These are phyloP conservation scores for Phytophthora colocasiae DNA, from an alignment of 352 stramenopile species.

Conservation along the genomic window DNA sequence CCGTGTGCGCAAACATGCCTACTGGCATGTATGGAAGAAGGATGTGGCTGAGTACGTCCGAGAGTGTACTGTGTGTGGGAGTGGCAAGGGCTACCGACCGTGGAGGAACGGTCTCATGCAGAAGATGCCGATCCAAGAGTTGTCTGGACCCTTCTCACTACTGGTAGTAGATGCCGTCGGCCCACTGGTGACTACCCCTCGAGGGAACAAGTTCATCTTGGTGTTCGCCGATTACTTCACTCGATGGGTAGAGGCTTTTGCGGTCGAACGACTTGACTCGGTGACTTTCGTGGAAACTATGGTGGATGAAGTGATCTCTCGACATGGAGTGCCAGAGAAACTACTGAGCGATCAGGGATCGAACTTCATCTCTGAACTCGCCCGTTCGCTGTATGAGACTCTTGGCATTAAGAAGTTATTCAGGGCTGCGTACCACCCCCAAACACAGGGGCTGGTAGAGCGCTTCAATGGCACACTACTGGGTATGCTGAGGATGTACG, in stretches of 20 bases:
- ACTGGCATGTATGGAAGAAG: neutral
- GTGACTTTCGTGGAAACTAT: too few species aligned
- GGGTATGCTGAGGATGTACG: too few species aligned
- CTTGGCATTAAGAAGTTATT: conserved; percentile 13
- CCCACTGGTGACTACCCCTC: neutral
- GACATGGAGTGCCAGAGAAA: neutral
- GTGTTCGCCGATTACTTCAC: too few species aligned
- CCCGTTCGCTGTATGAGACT: conserved; percentile 6
- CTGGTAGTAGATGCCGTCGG: conserved; percentile 6
- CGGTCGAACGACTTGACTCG: too few species aligned
- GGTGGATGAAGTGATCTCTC: neutral
- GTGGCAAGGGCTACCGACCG: conserved; percentile 1
- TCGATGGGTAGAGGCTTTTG: too few species aligned
- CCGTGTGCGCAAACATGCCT: conserved; percentile 8
- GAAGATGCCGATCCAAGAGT: too few species aligned
- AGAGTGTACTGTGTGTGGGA: neutral
- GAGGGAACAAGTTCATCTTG: neutral
- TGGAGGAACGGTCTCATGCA: neutral
- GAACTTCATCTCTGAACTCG: conserved; percentile 4
- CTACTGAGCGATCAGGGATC: conserved; percentile 9
- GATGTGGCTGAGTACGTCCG: neutral
- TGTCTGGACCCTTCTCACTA: neutral
- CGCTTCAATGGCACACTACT: too few species aligned
- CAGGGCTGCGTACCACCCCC: conserved; percentile 1
- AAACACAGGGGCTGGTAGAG: conserved; percentile 5